These are phyloP conservation scores for Cucumis cinereus DNA, from an alignment of 306 rosid species.

Conservation along the genomic window DNA sequence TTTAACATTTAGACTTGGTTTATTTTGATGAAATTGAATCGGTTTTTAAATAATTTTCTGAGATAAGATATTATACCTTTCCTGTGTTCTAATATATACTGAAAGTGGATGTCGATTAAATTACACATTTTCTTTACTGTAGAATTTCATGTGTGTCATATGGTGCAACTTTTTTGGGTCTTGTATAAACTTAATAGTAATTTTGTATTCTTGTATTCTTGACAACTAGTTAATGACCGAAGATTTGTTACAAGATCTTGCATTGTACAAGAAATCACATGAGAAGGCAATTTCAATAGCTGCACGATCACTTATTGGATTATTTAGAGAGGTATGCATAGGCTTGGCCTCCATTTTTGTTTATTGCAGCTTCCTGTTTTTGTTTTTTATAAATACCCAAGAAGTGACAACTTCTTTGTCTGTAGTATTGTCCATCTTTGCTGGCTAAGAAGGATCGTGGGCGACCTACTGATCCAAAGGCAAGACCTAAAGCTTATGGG, in stretches of 20 bases:
- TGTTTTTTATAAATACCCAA: background rate
- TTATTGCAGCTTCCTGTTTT: background rate
- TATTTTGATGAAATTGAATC: background rate
- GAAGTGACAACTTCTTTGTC: constrained; percentile 1
- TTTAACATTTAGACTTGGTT: background rate
- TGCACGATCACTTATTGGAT: constrained; percentile 69
- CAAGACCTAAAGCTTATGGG: constrained; percentile 81
- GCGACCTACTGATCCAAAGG: constrained; percentile 48
- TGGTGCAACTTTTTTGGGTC: background rate
- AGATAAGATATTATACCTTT: background rate
- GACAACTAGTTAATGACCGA: constrained; percentile 71
- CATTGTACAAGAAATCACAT: constrained; percentile 78
- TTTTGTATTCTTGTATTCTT: constrained; percentile 22
- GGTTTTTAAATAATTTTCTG: background rate
- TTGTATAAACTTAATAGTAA: background rate
- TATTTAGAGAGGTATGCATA: constrained; percentile 63
- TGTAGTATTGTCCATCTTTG: constrained; percentile 79
- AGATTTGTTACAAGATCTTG: constrained; percentile 91
- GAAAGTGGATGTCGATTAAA: background rate
- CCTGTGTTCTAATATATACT: background rate
- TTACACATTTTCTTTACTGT: background rate
- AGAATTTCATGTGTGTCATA: background rate
- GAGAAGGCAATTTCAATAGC: constrained; percentile 85
- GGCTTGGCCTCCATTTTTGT: background rate
- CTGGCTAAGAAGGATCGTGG: constrained; percentile 92